Conservation (phyloP, 106 monocot genomes). For the Dendrobium nobile region DNA sequence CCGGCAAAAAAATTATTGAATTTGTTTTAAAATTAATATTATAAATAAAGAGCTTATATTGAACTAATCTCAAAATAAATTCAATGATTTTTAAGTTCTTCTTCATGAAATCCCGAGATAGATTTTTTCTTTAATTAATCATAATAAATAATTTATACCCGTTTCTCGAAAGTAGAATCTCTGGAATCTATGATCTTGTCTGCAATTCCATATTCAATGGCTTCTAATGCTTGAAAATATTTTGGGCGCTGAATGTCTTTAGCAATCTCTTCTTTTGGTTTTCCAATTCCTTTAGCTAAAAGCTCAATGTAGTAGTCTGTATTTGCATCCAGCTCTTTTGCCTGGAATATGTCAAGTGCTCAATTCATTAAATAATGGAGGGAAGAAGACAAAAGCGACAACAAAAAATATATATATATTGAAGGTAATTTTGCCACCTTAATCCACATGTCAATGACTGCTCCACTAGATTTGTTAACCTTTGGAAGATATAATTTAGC, state of each 20-base stretch:
- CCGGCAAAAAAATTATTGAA: too few species aligned
- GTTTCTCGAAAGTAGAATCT: slow-evolving; percentile 65
- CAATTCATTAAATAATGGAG: not conserved
- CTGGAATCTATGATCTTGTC: slow-evolving; percentile 71
- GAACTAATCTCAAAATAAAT: too few species aligned
- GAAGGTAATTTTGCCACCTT: slow-evolving; percentile 37
- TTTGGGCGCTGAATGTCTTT: slow-evolving; percentile 75
- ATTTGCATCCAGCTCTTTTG: slow-evolving; percentile 87
- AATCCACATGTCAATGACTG: slow-evolving; percentile 94
- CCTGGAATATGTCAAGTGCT: slow-evolving; percentile 28
- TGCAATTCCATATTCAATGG: slow-evolving; percentile 90
- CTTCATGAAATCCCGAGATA: too few species aligned
- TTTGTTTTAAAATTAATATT: too few species aligned
- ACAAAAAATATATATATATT: not conserved
- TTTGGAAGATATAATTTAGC: slow-evolving; percentile 93
- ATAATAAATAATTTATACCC: slow-evolving; percentile 25
- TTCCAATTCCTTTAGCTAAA: slow-evolving; percentile 74
- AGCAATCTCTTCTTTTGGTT: slow-evolving; percentile 77
- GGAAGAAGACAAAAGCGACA: not conserved
- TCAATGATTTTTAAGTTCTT: too few species aligned
- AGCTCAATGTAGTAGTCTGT: slow-evolving; percentile 83
- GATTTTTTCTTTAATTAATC: not conserved
- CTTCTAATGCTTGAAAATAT: slow-evolving; percentile 79
- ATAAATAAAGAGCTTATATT: too few species aligned
- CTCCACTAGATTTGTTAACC: slow-evolving; percentile 81